Evolutionary conservation across 1,284 basidiomycete genomes (phyloP).

Genomic region (Ceratobasidium papillatum): DNA sequence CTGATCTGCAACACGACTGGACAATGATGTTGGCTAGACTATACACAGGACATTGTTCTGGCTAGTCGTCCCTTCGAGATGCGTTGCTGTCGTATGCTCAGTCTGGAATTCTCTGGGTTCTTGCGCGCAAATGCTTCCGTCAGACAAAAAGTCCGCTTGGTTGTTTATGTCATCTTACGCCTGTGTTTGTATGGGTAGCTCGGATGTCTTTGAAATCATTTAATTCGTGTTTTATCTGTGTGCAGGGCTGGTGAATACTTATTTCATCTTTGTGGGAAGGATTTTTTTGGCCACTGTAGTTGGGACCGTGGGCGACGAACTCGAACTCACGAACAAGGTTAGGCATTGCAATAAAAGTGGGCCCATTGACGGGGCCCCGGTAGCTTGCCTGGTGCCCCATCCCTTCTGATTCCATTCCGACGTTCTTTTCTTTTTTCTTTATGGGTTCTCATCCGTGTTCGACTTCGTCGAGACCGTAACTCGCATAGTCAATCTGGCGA

Average conservation of each 20-base stretch:
- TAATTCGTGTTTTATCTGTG: neutral
- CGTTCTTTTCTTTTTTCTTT: neutral
- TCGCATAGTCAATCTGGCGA: neutral
- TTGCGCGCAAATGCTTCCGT: neutral
- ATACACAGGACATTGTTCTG: neutral
- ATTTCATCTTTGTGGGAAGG: neutral
- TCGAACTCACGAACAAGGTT: conserved; percentile 1
- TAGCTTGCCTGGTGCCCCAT: neutral
- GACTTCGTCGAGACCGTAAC: neutral
- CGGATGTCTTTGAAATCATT: neutral
- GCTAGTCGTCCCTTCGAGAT: neutral
- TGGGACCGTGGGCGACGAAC: neutral
- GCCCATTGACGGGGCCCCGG: neutral
- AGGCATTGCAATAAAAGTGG: neutral
- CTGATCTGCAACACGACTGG: neutral
- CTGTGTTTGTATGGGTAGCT: neutral
- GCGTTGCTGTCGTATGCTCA: conserved; percentile 4
- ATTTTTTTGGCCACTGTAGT: neutral
- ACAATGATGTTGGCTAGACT: conserved; percentile 8
- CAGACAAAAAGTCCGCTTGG: neutral
- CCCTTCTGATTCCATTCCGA: conserved; percentile 12
- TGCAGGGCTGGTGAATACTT: neutral
- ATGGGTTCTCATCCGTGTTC: neutral
- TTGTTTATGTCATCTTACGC: neutral
- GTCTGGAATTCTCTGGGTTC: neutral